These are phyloP conservation scores for Aspergillaceae sp. DNA, from an alignment of 2,329 filamentous ascomycete species.

Conservation along the genomic window DNA sequence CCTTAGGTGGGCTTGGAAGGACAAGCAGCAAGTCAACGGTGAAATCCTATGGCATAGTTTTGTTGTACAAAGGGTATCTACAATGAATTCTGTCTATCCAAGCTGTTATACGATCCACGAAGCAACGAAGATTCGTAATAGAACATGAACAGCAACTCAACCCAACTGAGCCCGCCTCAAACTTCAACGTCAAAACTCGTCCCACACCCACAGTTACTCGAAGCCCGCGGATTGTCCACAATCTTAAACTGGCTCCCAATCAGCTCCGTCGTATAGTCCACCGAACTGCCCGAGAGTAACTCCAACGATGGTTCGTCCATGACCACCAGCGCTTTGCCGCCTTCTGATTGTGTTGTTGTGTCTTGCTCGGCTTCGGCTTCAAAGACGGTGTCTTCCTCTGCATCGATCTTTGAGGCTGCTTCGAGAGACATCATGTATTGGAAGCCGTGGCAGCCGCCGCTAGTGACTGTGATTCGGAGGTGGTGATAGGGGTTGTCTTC, in stretches of 20 bases:
- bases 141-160: background rate
- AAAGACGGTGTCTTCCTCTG: conserved; percentile 83
- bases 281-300: conserved; percentile 81
- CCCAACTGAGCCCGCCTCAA: background rate
- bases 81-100: background rate
- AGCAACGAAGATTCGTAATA: background rate
- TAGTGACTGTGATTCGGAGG: conserved; percentile 85
- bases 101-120: background rate
- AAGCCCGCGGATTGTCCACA: conserved; percentile 81
- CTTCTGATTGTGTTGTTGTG: conserved; percentile 23
- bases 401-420: conserved; percentile 44
- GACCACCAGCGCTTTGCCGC: conserved; percentile 64
- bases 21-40: too few species aligned
- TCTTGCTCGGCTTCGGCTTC: conserved; percentile 43
- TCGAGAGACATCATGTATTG: conserved; percentile 92
- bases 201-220: conserved; percentile 92
- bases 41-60: conserved; percentile 10
- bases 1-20: too few species aligned
- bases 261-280: conserved; percentile 93
- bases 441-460: conserved; percentile 93
- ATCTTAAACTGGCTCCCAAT: conserved; percentile 96
- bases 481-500: conserved; percentile 65
- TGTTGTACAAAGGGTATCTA: conserved; percentile 4
- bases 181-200: conserved; percentile 92
- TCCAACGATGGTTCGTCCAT: conserved; percentile 83